Evolutionary conservation across 257 asterid species (phyloP).

Genomic region (Lavandula angustifolia): DNA sequence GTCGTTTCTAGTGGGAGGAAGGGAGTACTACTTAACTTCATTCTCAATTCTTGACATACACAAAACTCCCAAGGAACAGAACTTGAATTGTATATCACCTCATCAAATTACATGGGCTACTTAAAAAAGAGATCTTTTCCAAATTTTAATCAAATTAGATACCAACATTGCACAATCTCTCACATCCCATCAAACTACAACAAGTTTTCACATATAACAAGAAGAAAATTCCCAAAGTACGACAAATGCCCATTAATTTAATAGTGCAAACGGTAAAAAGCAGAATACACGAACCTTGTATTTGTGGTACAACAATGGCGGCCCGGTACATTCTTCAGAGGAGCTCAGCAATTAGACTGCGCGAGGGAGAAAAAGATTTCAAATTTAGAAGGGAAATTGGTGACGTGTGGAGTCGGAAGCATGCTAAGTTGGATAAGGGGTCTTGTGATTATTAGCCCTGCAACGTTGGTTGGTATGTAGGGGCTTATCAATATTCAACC

Average conservation of each 20-base stretch:
- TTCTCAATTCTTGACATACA: constrained; percentile 10
- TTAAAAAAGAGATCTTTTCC: neutral
- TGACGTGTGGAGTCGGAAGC: constrained; percentile 46
- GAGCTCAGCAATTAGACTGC: constrained; percentile 12
- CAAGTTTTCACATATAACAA: constrained; percentile 20
- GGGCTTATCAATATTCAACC: constrained; percentile 28
- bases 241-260: constrained; percentile 15
- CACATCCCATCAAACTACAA: constrained; percentile 6
- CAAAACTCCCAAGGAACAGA: constrained; percentile 5
- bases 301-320: constrained; percentile 28
- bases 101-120: constrained; percentile 1
- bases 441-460: constrained; percentile 43
- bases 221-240: neutral
- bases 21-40: constrained; percentile 15
- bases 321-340: constrained; percentile 28
- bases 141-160: constrained; percentile 2
- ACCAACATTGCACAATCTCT: constrained; percentile 12
- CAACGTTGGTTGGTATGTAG: constrained; percentile 57
- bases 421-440: constrained; percentile 46
- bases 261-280: neutral
- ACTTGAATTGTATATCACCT: neutral
- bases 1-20: too few relatives aligned
- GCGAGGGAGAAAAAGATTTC: constrained; percentile 10
- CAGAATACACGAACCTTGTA: constrained; percentile 36
- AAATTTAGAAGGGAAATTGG: constrained; percentile 2